These are phyloP conservation scores for Elsinoe fawcettii DNA, from an alignment of 2,329 filamentous ascomycete species.

Conservation along the genomic window DNA sequence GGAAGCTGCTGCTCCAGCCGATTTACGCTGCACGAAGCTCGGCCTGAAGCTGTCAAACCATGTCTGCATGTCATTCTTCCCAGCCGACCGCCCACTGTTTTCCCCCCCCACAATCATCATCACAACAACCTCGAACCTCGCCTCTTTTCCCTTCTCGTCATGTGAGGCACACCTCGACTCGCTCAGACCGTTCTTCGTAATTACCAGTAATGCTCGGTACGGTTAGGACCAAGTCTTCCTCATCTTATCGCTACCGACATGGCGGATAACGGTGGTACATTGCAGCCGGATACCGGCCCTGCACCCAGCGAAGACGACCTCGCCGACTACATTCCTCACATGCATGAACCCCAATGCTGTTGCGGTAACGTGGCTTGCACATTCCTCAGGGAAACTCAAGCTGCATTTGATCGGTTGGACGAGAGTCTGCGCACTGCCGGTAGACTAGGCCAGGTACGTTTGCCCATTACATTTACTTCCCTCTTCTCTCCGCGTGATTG, in stretches of 20 bases:
- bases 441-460: conserved; percentile 77
- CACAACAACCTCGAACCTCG: conserved; percentile 9
- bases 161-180: conserved; percentile 8
- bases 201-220: conserved; percentile 10
- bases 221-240: neutral
- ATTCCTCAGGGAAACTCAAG: conserved; percentile 72
- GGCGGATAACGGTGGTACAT: conserved; percentile 13
- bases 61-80: neutral
- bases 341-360: conserved; percentile 53
- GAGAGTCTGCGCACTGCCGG: conserved; percentile 82
- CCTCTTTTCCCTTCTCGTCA: conserved; percentile 6
- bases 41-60: neutral
- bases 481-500: conserved; percentile 13
- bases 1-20: too few relatives aligned
- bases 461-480: conserved; percentile 18
- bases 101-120: neutral
- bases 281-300: conserved; percentile 1
- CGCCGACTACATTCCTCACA: conserved; percentile 14
- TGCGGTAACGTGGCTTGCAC: conserved; percentile 75
- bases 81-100: neutral
- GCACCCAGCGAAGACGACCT: neutral
- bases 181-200: conserved; percentile 4
- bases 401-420: conserved; percentile 71
- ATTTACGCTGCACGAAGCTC: neutral
- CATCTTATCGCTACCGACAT: conserved; percentile 15